These are phyloP conservation scores for Alternaria sp. DNA, from an alignment of 2,329 filamentous ascomycete genomes.

Conservation along the genomic window DNA sequence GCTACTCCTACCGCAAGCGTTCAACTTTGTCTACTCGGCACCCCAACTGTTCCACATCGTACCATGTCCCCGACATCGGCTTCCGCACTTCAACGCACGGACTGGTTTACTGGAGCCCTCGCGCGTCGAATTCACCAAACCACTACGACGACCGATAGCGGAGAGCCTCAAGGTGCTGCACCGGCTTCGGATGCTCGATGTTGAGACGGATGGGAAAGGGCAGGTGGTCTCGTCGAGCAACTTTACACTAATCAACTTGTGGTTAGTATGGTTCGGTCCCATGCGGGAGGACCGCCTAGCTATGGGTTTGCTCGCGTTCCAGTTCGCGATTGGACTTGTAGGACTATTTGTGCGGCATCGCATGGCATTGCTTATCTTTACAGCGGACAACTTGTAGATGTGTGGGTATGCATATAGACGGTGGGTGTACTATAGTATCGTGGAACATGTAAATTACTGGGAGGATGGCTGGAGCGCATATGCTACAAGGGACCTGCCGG, in stretches of 20 bases:
- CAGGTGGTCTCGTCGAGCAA: constrained; percentile 82
- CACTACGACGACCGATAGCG: constrained; percentile 70
- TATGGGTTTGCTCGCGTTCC: constrained; percentile 78
- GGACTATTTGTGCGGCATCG: constrained; percentile 86
- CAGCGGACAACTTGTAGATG: constrained; percentile 73
- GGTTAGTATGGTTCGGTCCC: constrained; percentile 94
- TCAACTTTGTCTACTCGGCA: constrained; percentile 94
- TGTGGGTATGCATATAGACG: neutral
- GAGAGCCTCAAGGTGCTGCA: constrained; percentile 71
- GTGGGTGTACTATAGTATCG: neutral
- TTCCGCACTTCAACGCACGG: constrained; percentile 85
- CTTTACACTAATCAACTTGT: constrained; percentile 92
- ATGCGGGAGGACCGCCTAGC: constrained; percentile 86
- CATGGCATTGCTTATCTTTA: constrained; percentile 86
- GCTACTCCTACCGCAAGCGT: constrained; percentile 89
- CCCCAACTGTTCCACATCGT: constrained; percentile 91
- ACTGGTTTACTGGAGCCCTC: constrained; percentile 88
- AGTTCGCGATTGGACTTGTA: constrained; percentile 75
- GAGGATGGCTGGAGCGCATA: neutral
- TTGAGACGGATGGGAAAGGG: constrained; percentile 72
- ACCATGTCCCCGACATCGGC: constrained; percentile 89
- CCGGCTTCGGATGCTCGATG: constrained; percentile 69
- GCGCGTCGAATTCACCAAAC: constrained; percentile 74
- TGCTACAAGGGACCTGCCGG: neutral
- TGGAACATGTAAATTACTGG: neutral